phyloP scores from a whole-genome alignment of 83 land plant genomes.

The Thuja plicata region DNA sequence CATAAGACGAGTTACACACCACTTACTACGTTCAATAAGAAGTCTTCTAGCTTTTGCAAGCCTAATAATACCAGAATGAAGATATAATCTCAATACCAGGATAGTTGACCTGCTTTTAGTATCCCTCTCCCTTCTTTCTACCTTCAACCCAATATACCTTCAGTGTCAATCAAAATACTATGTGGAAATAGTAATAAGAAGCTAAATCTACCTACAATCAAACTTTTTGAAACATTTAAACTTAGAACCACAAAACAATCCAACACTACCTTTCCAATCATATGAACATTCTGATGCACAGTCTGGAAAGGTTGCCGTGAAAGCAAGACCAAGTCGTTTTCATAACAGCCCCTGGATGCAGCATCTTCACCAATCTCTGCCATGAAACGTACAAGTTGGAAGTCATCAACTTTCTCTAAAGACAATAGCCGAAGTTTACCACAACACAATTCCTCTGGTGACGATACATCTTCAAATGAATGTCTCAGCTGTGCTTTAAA shows the following conservation, averaged over 20 bases:
- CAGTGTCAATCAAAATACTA: conserved; percentile 1
- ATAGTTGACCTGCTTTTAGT: conserved; percentile 56
- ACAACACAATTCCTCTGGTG: conserved; percentile 62
- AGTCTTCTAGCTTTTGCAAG: conserved; percentile 62
- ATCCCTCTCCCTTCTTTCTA: conserved; percentile 84
- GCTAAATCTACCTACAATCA: neutral
- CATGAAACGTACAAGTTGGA: conserved; percentile 72
- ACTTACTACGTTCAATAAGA: conserved; percentile 79
- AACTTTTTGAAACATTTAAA: neutral
- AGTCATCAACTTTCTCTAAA: conserved; percentile 90
- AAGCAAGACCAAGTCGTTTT: conserved; percentile 87
- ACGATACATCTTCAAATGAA: conserved; percentile 56
- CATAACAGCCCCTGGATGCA: conserved; percentile 46
- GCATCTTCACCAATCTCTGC: conserved; percentile 55
- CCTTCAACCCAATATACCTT: conserved; percentile 42
- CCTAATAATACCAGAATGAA: conserved; percentile 59
- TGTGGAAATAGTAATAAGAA: neutral
- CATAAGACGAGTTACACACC: conserved; percentile 80
- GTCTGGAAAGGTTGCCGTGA: conserved; percentile 60
- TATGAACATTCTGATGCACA: conserved; percentile 57
- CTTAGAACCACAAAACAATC: neutral
- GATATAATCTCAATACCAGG: conserved; percentile 57
- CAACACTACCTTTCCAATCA: conserved; percentile 83
- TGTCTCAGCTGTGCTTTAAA: conserved; percentile 83
- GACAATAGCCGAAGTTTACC: conserved; percentile 70